Base-by-base conservation (phyloP, 208 protist species). In the Trypanosoma conorhini region DNA sequence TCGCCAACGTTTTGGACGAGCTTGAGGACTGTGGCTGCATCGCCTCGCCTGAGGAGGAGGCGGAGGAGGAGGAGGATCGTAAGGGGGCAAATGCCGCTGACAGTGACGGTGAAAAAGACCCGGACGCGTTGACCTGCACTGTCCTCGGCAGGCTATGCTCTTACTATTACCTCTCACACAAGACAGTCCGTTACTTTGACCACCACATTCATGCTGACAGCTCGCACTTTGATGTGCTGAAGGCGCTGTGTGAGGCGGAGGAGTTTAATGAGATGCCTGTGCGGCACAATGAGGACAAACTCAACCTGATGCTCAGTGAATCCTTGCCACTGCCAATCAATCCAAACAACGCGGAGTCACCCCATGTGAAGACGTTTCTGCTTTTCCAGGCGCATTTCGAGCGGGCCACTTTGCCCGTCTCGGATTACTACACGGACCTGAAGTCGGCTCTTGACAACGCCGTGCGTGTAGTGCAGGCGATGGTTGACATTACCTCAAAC, bases 251-350 rank as follows among this genome's bases (percentile, higher is more conserved):
- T 72, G 84, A 98, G 57, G 89, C 97, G 9, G 67, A 95, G 30
- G 99, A 99, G 82, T 99, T 99, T 82, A 89, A 83, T 57, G 93
- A 97, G 73, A 67, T 98, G 24, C 97, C 94, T n/a, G 96, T 99
- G 38, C 89, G 99, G 24, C 99, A 99, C 83, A 99, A 99, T 82
- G 99, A 99, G 76, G 99, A 99, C 74, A 87, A 96, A 61, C 75
- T 99, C 8, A 99, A 99, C 77, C 55, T 95, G 65, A 77, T 86
- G 38, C 85, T 98, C 15, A 81, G 85, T 55, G 71, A 87, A 21
- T 58, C 72, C 24, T 65, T 96, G 40, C 91, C 86, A 38, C 77
- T 96, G 62, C 59, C 83, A 30, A 86, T 97, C 21, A 86, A 92
- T 54, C 67, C 79, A 54, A 24, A 76, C 17, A 69, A 90, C 19